These are phyloP conservation scores for Cucurbita ficifolia DNA, from an alignment of 306 rosid genomes.

Conservation along the genomic window DNA sequence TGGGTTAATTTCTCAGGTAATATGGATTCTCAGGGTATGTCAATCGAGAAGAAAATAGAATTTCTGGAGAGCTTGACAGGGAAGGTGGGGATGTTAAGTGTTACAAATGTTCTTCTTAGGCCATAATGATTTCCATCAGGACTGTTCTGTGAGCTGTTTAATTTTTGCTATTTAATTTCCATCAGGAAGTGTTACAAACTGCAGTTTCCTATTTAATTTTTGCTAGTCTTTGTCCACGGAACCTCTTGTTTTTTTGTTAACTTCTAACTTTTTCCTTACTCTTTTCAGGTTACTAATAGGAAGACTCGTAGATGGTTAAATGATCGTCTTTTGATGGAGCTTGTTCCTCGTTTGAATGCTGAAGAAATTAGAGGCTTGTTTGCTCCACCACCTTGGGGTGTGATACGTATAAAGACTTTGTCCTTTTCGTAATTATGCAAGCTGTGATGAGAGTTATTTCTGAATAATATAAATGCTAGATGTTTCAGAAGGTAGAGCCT, in stretches of 20 bases:
- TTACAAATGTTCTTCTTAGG: too few relatives aligned
- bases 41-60: conserved; percentile 80
- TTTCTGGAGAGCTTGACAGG: conserved; percentile 65
- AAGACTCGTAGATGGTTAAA: conserved; percentile 82
- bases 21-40: conserved; percentile 33
- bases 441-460: background rate
- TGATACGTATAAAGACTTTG: background rate
- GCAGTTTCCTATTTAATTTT: background rate
- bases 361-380: conserved; percentile 88
- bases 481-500: conserved; percentile 71
- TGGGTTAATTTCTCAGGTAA: conserved; percentile 13
- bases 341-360: conserved; percentile 72
- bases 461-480: conserved; percentile 13
- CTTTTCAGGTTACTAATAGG: conserved; percentile 62
- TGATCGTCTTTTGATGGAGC: conserved; percentile 80
- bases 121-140: background rate
- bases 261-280: background rate
- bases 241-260: background rate
- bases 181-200: too few relatives aligned
- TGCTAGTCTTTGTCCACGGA: background rate
- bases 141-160: background rate
- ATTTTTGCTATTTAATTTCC: too few relatives aligned
- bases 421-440: background rate
- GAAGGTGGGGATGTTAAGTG: conserved; percentile 25
- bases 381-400: conserved; percentile 98